Evolutionary conservation across 805 yeast genomes (phyloP), one percentile per base, ranked within the genome.

Genomic region (Spathaspora boniae): DNA sequence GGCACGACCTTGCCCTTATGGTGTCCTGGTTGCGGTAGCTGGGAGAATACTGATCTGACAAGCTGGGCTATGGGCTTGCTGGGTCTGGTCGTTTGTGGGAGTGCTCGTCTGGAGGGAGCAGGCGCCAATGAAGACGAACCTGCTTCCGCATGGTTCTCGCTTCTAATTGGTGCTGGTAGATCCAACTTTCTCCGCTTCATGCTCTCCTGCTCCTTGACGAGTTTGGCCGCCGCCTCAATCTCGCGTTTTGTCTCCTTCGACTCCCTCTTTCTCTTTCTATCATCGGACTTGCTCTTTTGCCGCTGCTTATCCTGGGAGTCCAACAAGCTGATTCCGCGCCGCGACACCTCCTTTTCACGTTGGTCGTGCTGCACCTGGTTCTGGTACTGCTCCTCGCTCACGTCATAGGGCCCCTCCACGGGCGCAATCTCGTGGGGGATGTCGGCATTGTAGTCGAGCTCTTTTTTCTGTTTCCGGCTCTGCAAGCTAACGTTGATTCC

Each of bases 361-460:
- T 51, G 56, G 1, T 40, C 41, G 28, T 65, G 55, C 1, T 65
- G 70, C 6, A 39, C 39, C 2, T 50, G 50, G 39, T 80, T 77
- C 3, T 44, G 42, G 9, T 46, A 47, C 9, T 59, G 58, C 53
- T 89, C 97, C n/a, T 72, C 76, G 0, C 66, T 48, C 0, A 80
- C 77, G 48, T 84, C 89, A 53, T 81, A 85, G 15, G 76, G 58
- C 0, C 96, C 96, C 0, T 61, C 65, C 4, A 68, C 72, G 0
- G 95, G 91, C 11, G 58, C 59, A 41, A 77, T 80, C 48, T 88
- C 93, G 48, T 84, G 82, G 0, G 91, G 86, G 7, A 89, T 77
- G 47, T 85, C 96, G 1, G 78, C 82, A 53, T 82, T 86, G 56
- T 86, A 87, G 54, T 89, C 96, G 53, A 85, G 76, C 41, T 80